Evolutionary conservation across 441 rosid genomes (phyloP).

Genomic region (Isatis lusitanica): DNA sequence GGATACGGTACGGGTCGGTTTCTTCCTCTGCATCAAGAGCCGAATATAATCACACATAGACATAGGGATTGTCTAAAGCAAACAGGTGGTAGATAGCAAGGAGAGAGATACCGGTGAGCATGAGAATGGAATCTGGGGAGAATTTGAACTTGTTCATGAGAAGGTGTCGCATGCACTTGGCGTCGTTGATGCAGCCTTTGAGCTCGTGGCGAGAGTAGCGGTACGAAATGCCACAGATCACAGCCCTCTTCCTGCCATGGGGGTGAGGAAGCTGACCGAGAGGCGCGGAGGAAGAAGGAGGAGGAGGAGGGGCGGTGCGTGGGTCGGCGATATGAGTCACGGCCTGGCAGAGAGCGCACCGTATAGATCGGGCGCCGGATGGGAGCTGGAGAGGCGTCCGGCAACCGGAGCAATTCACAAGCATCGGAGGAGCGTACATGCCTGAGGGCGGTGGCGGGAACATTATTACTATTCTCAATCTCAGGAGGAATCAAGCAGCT

Average conservation of each 20-base stretch:
- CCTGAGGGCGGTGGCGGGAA: conserved; percentile 39
- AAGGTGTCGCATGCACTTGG: conserved; percentile 88
- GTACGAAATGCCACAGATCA: conserved; percentile 85
- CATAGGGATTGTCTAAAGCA: no score
- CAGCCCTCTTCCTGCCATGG: conserved; percentile 81
- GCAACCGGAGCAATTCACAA: conserved; percentile 80
- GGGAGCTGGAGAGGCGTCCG: conserved; percentile 79
- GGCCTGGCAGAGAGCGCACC: conserved; percentile 87
- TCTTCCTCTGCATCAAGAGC: conserved; percentile 73
- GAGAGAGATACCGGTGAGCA: conserved; percentile 68
- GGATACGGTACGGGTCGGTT: conserved; percentile 70
- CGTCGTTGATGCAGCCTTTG: conserved; percentile 90
- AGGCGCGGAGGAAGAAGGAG: conserved; percentile 40
- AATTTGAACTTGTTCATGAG: conserved; percentile 70
- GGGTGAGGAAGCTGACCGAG: conserved; percentile 59
- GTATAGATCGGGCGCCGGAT: conserved; percentile 76
- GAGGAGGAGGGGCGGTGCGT: conserved; percentile 47
- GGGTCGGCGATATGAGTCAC: conserved; percentile 71
- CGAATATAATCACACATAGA: no score
- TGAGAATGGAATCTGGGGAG: conserved; percentile 71
- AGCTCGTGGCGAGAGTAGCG: conserved; percentile 79
- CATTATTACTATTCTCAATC: conserved; percentile 22
- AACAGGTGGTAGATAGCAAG: no score
- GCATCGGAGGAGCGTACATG: conserved; percentile 45
- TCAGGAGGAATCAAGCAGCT: not conserved